Evolutionary conservation across 306 rosid species (phyloP).

Genomic region (Vigna nakashimae): DNA sequence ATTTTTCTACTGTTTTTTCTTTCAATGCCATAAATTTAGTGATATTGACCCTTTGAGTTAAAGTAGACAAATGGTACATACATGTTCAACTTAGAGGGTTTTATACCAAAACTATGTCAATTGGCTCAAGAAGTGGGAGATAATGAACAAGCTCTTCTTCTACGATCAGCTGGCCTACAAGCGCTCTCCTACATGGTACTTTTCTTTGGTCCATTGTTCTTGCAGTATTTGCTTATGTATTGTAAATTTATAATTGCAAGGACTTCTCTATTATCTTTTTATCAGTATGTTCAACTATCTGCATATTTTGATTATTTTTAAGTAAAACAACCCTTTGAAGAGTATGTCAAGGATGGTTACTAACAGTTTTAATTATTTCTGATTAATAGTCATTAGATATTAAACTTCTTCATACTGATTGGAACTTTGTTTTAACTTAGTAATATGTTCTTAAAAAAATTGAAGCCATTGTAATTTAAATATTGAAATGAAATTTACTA

Average conservation of each 20-base stretch:
- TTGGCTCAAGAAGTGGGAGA: conserved; percentile 87
- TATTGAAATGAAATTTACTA: conserved; percentile 9
- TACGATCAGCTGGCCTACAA: conserved; percentile 89
- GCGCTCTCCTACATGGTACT: conserved; percentile 79
- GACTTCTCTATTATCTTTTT: conserved; percentile 25
- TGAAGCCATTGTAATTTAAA: conserved; percentile 7
- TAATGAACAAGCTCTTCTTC: conserved; percentile 64
- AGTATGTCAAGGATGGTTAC: conserved; percentile 29
- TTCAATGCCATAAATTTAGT: conserved; percentile 41
- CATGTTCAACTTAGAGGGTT: conserved; percentile 98
- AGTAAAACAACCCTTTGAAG: conserved; percentile 26
- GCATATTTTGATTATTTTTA: conserved; percentile 5
- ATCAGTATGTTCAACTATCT: conserved; percentile 39
- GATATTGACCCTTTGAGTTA: conserved; percentile 60
- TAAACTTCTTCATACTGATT: conserved; percentile 35
- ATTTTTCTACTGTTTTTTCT: background rate
- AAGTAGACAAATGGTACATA: conserved; percentile 86
- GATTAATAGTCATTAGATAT: conserved; percentile 13
- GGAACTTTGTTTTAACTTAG: conserved; percentile 3
- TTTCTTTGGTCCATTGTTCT: conserved; percentile 35
- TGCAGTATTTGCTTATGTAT: conserved; percentile 23
- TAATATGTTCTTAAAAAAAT: conserved; percentile 4
- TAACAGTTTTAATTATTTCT: conserved; percentile 24
- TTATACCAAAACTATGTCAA: conserved; percentile 94
- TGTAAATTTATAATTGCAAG: conserved; percentile 23